Percentiles rank a stretch among this genome's conserved stretches.
These are phyloP conservation scores for Solanum boliviense DNA, from an alignment of 257 asterid genomes.

Conservation along the genomic window DNA sequence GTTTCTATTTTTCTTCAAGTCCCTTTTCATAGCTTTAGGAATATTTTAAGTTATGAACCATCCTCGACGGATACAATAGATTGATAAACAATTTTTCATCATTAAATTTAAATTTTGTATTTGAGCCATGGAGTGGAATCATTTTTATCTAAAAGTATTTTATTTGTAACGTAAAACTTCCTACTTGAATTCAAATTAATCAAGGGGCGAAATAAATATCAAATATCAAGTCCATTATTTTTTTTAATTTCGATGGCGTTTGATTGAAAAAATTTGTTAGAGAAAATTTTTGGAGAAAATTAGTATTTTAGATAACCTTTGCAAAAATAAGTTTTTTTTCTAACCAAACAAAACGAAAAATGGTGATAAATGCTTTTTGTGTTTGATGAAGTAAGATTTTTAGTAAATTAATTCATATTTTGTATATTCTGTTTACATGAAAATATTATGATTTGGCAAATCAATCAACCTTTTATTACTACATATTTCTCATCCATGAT, in stretches of 20 bases:
- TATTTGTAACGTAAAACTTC: rapidly evolving
- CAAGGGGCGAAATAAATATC: too few relatives aligned
- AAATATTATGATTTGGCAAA: not conserved
- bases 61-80: not conserved
- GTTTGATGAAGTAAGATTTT: not conserved
- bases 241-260: not conserved
- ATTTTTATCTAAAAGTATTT: too few relatives aligned
- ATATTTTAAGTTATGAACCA: not conserved
- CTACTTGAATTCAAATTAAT: too few relatives aligned
- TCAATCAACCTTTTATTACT: not conserved
- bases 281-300: not conserved
- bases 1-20: not conserved
- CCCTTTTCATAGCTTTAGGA: not conserved
- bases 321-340: not conserved
- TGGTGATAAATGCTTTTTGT: not conserved
- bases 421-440: not conserved
- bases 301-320: not conserved
- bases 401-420: too few relatives aligned
- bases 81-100: not conserved
- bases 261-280: not conserved
- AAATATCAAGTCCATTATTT: too few relatives aligned
- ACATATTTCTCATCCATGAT: not conserved
- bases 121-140: rapidly evolving
- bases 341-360: not conserved
- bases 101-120: not conserved